Conservation (phyloP, 2,329 filamentous ascomycete species). For the Pseudophaeomoniella oleicola region DNA sequence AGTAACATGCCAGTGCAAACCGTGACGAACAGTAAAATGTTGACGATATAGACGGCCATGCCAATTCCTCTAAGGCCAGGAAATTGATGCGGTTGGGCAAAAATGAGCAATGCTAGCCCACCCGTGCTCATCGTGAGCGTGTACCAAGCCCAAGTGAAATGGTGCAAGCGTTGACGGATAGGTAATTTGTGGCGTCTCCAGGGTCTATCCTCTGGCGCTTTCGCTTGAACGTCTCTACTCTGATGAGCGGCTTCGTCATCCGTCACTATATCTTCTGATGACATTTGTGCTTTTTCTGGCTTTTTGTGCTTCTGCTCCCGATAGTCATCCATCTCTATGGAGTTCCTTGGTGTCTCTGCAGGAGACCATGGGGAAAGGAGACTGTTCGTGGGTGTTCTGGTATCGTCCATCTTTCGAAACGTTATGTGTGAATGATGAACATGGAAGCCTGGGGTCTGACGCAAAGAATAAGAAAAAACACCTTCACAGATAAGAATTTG, state of each 20-base stretch:
- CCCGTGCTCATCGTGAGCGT: slow-evolving; percentile 63
- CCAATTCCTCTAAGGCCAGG: slow-evolving; percentile 18
- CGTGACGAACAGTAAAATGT: slow-evolving; percentile 34
- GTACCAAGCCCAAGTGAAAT: slow-evolving; percentile 24
- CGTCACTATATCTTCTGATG: neutral
- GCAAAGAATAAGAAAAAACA: too few species aligned
- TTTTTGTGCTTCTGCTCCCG: neutral
- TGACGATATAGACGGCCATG: slow-evolving; percentile 31
- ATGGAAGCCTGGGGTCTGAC: too few species aligned
- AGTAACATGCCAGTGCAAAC: slow-evolving; percentile 25
- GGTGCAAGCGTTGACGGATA: neutral
- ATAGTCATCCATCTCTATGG: neutral
- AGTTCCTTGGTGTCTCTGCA: neutral
- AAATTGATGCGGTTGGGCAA: slow-evolving; percentile 15
- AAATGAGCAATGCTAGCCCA: slow-evolving; percentile 50
- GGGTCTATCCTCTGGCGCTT: neutral
- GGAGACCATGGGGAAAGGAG: too few species aligned
- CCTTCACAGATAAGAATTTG: too few species aligned
- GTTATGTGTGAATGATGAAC: too few species aligned
- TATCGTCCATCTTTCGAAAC: too few species aligned
- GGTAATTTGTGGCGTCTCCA: neutral
- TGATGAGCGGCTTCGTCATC: neutral
- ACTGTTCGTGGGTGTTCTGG: too few species aligned
- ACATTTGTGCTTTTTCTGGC: neutral
- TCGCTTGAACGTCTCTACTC: neutral